A percentile compares a stretch with the other conserved stretches of the same genome.
Evolutionary conservation across 768 basidiomycete species (phyloP).

Genomic region (Tephrocybe sp.): DNA sequence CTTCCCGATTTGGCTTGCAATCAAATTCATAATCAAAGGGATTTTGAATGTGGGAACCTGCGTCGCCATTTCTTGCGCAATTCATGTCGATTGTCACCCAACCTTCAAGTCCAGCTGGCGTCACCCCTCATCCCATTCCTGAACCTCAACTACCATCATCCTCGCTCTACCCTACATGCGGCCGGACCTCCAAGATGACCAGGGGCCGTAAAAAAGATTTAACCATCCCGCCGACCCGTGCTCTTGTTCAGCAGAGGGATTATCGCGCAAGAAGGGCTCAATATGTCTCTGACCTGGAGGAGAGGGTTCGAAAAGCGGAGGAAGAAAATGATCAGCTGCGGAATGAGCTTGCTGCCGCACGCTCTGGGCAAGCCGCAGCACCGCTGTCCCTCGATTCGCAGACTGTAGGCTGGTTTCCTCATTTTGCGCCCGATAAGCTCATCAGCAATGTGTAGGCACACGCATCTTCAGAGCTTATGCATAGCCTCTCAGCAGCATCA

Average conservation of each 20-base stretch:
- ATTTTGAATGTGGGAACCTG: slow-evolving; percentile 20
- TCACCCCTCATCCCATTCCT: slow-evolving; percentile 11
- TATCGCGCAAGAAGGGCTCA: slow-evolving; percentile 62
- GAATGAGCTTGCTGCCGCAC: slow-evolving; percentile 45
- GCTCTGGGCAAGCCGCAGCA: slow-evolving; percentile 36
- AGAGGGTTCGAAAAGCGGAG: slow-evolving; percentile 51
- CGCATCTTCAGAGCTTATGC: slow-evolving; percentile 52
- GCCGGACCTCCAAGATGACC: slow-evolving; percentile 41
- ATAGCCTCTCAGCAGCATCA: slow-evolving; percentile 44
- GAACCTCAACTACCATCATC: slow-evolving; percentile 13
- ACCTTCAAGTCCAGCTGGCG: slow-evolving; percentile 9
- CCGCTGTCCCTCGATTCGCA: slow-evolving; percentile 26
- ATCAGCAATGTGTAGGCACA: slow-evolving; percentile 39
- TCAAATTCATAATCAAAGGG: slow-evolving; percentile 25
- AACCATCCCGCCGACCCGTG: slow-evolving; percentile 57
- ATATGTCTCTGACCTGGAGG: slow-evolving; percentile 57
- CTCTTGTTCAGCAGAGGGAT: slow-evolving; percentile 62
- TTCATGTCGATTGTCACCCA: slow-evolving; percentile 30
- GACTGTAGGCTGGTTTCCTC: slow-evolving; percentile 26
- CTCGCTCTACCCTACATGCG: slow-evolving; percentile 14
- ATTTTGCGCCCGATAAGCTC: slow-evolving; percentile 10
- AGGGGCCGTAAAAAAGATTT: slow-evolving; percentile 67
- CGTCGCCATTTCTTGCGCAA: slow-evolving; percentile 34
- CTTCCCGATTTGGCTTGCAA: slow-evolving; percentile 22
- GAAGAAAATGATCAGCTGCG: slow-evolving; percentile 53